Conservation (phyloP, 1,284 basidiomycete species). For the Neonothopanus nambi region DNA sequence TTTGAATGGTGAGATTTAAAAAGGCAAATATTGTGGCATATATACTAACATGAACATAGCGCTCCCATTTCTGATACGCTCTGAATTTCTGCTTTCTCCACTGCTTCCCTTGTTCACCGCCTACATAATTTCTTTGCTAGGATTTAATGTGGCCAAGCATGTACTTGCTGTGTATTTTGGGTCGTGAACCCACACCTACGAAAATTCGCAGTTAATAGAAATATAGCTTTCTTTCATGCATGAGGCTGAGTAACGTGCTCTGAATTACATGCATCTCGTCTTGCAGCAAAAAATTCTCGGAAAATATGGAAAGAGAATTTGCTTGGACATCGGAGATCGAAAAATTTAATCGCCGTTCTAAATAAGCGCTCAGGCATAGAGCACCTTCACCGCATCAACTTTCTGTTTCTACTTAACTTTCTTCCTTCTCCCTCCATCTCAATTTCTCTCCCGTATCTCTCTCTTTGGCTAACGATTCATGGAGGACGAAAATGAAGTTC, state of each 20-base stretch:
- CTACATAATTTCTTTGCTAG: conserved; percentile 84
- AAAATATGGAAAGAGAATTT: background rate
- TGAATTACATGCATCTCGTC: background rate
- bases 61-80: conserved; percentile 87
- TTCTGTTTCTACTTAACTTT: background rate
- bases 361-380: background rate
- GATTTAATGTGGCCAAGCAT: conserved; percentile 85
- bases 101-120: conserved; percentile 81
- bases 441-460: background rate
- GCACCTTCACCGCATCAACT: too few species aligned
- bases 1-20: conserved; percentile 58
- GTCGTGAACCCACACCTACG: conserved; percentile 32
- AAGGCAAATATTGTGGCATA: too few species aligned
- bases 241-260: background rate
- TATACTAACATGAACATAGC: conserved; percentile 43
- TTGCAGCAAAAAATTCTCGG: background rate
- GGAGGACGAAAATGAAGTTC: conserved; percentile 51
- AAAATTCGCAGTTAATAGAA: conserved; percentile 18
- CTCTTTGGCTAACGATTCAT: background rate
- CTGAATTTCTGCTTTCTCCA: conserved; percentile 85
- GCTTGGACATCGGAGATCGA: too few species aligned
- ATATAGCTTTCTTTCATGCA: background rate
- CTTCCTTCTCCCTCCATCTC: background rate
- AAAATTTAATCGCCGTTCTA: background rate
- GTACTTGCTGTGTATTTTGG: conserved; percentile 81